Base-by-base conservation (phyloP, 2,329 filamentous ascomycete genomes). In the Clarireedia hainanense region DNA sequence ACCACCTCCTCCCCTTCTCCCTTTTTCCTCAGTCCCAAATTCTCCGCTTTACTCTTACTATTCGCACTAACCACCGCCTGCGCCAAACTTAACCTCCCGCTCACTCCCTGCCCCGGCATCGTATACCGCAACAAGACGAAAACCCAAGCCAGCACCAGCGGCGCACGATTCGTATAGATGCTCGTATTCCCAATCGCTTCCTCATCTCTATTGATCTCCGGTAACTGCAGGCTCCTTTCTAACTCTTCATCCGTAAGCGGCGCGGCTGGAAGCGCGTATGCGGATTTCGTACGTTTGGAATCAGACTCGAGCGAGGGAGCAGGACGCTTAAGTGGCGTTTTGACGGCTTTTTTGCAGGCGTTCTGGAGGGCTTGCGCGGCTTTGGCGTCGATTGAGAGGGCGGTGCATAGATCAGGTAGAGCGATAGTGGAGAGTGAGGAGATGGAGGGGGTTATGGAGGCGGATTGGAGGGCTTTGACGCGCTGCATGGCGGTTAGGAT, bases 11-110 rank as follows among this genome's bases (percentile, higher is more conserved):
- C 52, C 52, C 10, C 34, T 15, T 52, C 57, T 30, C n/a, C 50
- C 50, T 27, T 56, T 26, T 30, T 53, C 50, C 24, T 47, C 27
- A 43, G 52, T 46, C 26, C 55, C 52, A 57, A 56, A 58, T 30
- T 60, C 58, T 55, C 39, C 61, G 76, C 74, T 51, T 90, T 83
- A 52, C 89, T 79, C 0, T 86, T 80, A 58, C 87, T 90, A 67
- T 92, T 94, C 27, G 84, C 83, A 67, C 88, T 91, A 15, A 95
- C 88, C 1, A 94, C 84, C 0, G 88, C 89, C 70, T 95, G 90
- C 0, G 85, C 88, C 20, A 96, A 74, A 67, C 89, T 95, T 20
- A 95, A 73, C 47, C 89, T 78, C 67, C 89, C 92, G n/a, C 88
- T 94, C 3, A 85, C 76, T 3, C 90, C 90, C 68, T 96, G 91